Evolutionary conservation across 441 rosid species (phyloP), one percentile per base, ranked within the genome.

Genomic region (Bocquillonia castaneifolia): DNA sequence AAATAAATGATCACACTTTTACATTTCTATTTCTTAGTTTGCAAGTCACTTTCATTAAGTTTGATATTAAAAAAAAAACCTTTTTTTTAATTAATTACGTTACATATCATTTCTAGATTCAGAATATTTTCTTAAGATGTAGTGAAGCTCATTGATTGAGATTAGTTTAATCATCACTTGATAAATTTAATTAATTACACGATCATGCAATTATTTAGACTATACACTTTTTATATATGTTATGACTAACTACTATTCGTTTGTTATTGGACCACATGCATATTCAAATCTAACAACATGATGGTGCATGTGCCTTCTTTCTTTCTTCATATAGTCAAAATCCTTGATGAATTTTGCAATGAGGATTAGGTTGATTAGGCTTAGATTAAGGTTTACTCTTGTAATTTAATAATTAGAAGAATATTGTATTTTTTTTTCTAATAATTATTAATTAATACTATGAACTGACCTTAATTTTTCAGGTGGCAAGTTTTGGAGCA

Each of bases 401-500:
- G n/a, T n/a, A n/a, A n/a, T n/a, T n/a, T n/a, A n/a, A n/a, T n/a
- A n/a, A n/a, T n/a, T n/a, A n/a, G n/a, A n/a, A n/a, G n/a, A n/a
- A n/a, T n/a, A n/a, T n/a, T n/a, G n/a, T n/a, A n/a, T n/a, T n/a
- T n/a, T n/a, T n/a, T n/a, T n/a, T n/a, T n/a, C n/a, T n/a, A n/a
- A n/a, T n/a, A n/a, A n/a, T n/a, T n/a, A 36, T 36, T 36, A 36
- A 36, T 36, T 4, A 36, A 4, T 36, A 3, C 4, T 36, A 3
- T 36, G 10, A 40, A 4, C 5, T 40, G 14, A 40, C 10, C 45
- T 34, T 34, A 3, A 40, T 9, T 48, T n/a, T 36, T 69, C 48
- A 92, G 98, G 98, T 92, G 29, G 98, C 97, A 10, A 92, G 98
- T 66, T 88, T 87, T 88, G 98, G 98, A 67, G 96, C 96, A 0